Evolutionary conservation across 805 yeast genomes (phyloP).

Genomic region (Cyberlindnera mycetangii): DNA sequence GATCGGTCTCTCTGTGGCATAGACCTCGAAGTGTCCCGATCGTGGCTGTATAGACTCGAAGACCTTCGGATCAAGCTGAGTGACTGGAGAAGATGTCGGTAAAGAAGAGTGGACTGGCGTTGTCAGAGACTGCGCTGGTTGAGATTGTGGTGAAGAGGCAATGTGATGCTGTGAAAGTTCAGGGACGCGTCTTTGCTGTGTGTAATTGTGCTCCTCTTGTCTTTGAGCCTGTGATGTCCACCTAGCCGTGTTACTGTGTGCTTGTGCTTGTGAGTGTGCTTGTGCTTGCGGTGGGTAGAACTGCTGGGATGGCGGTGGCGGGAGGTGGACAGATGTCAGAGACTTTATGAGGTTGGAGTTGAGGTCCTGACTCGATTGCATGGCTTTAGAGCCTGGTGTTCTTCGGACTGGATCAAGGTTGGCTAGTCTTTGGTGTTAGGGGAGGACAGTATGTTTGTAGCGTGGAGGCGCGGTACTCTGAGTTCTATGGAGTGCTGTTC

Average conservation of each 20-base stretch:
- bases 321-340: conserved; percentile 37
- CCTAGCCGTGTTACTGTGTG: neutral
- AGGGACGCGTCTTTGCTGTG: neutral
- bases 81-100: conserved; percentile 8
- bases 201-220: neutral
- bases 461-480: too few species aligned
- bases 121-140: conserved; percentile 1
- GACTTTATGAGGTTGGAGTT: conserved; percentile 35
- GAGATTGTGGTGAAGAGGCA: conserved; percentile 1
- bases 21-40: neutral
- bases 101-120: conserved; percentile 7
- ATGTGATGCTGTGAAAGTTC: neutral
- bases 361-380: conserved; percentile 28
- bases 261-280: neutral
- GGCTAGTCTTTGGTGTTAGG: too few species aligned
- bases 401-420: too few species aligned
- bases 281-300: neutral
- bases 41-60: conserved; percentile 2
- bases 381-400: conserved; percentile 3
- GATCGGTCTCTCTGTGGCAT: neutral
- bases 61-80: neutral
- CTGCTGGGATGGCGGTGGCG: conserved; percentile 36
- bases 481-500: neutral
- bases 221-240: neutral
- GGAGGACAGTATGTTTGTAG: too few species aligned